Evolutionary conservation across 2,329 filamentous ascomycete species (phyloP).

Genomic region (Sporothrix dimorphospora): DNA sequence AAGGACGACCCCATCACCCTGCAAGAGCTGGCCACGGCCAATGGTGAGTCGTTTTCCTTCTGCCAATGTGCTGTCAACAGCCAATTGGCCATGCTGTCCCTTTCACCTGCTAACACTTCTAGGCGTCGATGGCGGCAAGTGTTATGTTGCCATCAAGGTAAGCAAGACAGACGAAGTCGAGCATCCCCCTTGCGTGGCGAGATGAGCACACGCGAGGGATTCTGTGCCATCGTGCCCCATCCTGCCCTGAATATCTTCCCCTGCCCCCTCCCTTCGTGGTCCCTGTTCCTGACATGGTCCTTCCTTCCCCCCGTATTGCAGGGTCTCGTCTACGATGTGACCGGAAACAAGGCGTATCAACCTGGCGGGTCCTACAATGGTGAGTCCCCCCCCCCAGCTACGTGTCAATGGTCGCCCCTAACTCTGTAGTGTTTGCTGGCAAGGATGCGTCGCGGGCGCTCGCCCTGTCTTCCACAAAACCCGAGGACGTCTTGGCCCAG

Average conservation of each 20-base stretch:
- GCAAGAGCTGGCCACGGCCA: constrained; percentile 77
- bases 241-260: not conserved
- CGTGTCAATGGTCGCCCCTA: not conserved
- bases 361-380: constrained; percentile 83
- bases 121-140: constrained; percentile 68
- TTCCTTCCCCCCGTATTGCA: constrained; percentile 43
- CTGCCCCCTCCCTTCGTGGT: not conserved
- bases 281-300: constrained; percentile 3
- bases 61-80: not conserved
- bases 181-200: not conserved
- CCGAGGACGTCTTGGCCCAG: constrained; percentile 78
- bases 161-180: not conserved
- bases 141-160: constrained; percentile 72
- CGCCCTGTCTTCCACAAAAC: constrained; percentile 81
- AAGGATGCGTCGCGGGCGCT: constrained; percentile 95
- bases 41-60: constrained; percentile 70
- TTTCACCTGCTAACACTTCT: not conserved
- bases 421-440: constrained; percentile 78
- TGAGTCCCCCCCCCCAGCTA: constrained; percentile 48
- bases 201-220: not conserved
- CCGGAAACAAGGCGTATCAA: constrained; percentile 82
- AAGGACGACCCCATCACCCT: constrained; percentile 85
- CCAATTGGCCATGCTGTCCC: too few relatives aligned
- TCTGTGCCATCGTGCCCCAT: not conserved
- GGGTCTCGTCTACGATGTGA: constrained; percentile 94